These are phyloP conservation scores for Pseudisothecium myosuroides DNA, from an alignment of 225 moss, liverwort and hornwort genomes.

Conservation along the genomic window DNA sequence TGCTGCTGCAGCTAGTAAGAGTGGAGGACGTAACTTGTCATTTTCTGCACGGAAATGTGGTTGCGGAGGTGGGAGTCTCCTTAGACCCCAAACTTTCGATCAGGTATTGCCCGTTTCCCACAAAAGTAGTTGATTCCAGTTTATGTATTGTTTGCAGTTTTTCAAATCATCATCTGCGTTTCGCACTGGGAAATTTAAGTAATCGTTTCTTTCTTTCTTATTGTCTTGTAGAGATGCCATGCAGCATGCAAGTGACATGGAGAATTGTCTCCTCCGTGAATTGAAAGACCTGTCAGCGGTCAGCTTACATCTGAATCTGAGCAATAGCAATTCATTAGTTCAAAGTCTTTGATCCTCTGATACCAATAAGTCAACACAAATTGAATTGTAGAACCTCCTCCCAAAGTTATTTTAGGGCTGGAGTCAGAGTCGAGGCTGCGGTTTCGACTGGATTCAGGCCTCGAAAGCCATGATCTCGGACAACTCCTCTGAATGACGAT, in stretches of 20 bases:
- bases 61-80: constrained; percentile 77
- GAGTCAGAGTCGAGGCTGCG: not conserved
- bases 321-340: not conserved
- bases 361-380: not conserved
- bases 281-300: constrained; percentile 63
- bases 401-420: not conserved
- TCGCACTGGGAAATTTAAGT: not conserved
- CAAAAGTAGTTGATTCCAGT: not conserved
- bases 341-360: not conserved
- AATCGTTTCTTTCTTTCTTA: not conserved
- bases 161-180: not conserved
- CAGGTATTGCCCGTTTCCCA: constrained; percentile 28
- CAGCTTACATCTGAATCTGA: constrained; percentile 67
- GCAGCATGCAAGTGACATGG: constrained; percentile 53
- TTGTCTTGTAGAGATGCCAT: constrained; percentile 56
- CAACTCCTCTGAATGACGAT: not conserved
- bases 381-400: not conserved
- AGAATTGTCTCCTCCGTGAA: constrained; percentile 43
- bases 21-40: constrained; percentile 76
- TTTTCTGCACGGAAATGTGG: constrained; percentile 73
- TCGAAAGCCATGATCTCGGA: not conserved
- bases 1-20: constrained; percentile 56
- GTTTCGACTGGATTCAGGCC: not conserved
- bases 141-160: not conserved
- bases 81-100: constrained; percentile 66